Conservation (phyloP, 2,329 filamentous ascomycete genomes). For the Pyrenophora seminiperda region DNA sequence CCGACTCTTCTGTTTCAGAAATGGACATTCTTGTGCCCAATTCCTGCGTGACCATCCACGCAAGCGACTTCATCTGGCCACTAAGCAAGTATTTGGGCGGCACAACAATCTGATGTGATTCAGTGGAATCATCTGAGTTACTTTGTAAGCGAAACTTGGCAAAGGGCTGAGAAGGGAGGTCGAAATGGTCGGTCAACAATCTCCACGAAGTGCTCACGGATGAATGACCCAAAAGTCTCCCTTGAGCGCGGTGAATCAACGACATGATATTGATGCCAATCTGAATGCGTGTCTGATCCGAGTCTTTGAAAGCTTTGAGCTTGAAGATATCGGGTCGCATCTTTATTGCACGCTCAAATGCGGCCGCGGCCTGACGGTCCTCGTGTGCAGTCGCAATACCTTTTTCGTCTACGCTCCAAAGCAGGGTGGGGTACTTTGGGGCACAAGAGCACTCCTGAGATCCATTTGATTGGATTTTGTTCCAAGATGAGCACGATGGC, state of each 20-base stretch:
- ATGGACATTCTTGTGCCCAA: slow-evolving; percentile 21
- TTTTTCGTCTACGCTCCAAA: slow-evolving; percentile 33
- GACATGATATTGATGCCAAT: slow-evolving; percentile 51
- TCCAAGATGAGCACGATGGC: slow-evolving; percentile 31
- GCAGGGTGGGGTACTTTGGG: slow-evolving; percentile 29
- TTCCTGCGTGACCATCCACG: slow-evolving; percentile 67
- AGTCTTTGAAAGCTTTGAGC: slow-evolving; percentile 20
- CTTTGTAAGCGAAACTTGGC: slow-evolving; percentile 51
- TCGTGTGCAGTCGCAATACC: slow-evolving; percentile 33
- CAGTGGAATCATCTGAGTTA: slow-evolving; percentile 45
- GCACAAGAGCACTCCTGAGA: slow-evolving; percentile 28
- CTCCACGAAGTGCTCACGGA: slow-evolving; percentile 50
- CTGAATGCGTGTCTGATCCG: slow-evolving; percentile 43
- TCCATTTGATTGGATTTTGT: not conserved
- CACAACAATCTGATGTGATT: slow-evolving; percentile 46
- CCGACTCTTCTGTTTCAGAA: slow-evolving; percentile 62
- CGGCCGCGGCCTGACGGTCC: slow-evolving; percentile 54
- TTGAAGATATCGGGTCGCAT: slow-evolving; percentile 45
- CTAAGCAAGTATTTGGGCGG: slow-evolving; percentile 52
- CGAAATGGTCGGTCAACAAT: slow-evolving; percentile 53
- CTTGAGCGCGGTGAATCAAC: slow-evolving; percentile 52
- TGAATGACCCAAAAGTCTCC: slow-evolving; percentile 32
- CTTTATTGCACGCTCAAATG: slow-evolving; percentile 59
- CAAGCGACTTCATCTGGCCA: slow-evolving; percentile 52
- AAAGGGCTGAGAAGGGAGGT: slow-evolving; percentile 41